Percentiles rank a stretch among this genome's conserved stretches.
Evolutionary conservation across 2,329 filamentous ascomycete species (phyloP).

Genomic region (Orbilia brochopaga): DNA sequence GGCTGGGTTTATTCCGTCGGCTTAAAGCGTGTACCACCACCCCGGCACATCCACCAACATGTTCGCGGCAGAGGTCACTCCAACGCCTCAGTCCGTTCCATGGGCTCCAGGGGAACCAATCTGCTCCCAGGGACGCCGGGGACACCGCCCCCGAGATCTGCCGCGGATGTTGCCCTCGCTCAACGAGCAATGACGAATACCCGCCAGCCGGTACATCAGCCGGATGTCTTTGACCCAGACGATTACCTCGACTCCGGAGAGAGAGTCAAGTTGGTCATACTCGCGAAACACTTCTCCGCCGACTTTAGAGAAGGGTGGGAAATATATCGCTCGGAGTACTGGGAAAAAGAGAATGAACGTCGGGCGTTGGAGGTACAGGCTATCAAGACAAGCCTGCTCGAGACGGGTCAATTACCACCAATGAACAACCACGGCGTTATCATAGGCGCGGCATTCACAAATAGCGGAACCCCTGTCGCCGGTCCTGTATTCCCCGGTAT

Average conservation of each 20-base stretch:
- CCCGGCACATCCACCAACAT: conserved; percentile 16
- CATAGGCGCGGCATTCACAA: conserved; percentile 23
- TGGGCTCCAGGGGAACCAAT: conserved; percentile 4
- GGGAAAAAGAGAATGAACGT: conserved; percentile 94
- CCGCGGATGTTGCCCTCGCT: conserved; percentile 26
- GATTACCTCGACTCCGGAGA: conserved; percentile 89
- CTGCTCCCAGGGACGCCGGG: conserved; percentile 23
- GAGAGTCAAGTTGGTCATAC: conserved; percentile 84
- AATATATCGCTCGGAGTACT: conserved; percentile 89
- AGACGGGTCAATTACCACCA: conserved; percentile 42
- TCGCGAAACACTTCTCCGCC: conserved; percentile 93
- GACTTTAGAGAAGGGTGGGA: conserved; percentile 98
- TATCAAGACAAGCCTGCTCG: conserved; percentile 36
- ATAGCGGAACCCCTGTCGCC: background rate
- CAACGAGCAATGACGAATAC: conserved; percentile 33
- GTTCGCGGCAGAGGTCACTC: conserved; percentile 27
- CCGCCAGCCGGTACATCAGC: background rate
- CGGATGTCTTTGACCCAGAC: conserved; percentile 64
- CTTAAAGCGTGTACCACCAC: conserved; percentile 29
- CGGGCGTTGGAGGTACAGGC: conserved; percentile 61
- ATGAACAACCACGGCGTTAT: conserved; percentile 45
- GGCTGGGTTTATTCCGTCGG: conserved; percentile 45
- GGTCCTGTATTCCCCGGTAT: conserved; percentile 35
- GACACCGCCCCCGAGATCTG: conserved; percentile 38
- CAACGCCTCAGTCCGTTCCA: conserved; percentile 18